Evolutionary conservation across 1,139 yeast genomes (phyloP).

Genomic region (Suhomyces wounanorum): DNA sequence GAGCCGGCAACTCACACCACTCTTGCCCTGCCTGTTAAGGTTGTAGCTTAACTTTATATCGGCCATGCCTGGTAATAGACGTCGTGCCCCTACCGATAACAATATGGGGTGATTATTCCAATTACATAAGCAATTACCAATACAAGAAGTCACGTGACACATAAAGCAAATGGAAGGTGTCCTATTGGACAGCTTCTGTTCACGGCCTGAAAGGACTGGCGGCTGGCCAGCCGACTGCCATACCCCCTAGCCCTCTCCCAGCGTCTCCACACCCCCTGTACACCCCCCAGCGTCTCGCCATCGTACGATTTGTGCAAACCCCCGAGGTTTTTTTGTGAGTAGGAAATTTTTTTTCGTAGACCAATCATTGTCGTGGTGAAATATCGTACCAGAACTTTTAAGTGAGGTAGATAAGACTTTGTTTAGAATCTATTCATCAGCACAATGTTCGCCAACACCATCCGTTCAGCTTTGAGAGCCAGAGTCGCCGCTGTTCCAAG

Average conservation of each 20-base stretch:
- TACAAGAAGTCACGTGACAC: background rate
- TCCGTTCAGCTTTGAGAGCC: constrained; percentile 58
- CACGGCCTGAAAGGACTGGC: background rate
- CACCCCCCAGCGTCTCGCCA: constrained; percentile 1
- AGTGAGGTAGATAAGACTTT: constrained; percentile 10
- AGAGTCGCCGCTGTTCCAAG: constrained; percentile 36
- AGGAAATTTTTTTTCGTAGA: constrained; percentile 11
- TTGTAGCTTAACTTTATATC: background rate
- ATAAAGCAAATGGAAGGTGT: background rate
- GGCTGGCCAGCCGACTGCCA: background rate
- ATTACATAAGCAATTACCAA: background rate
- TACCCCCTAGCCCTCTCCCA: background rate
- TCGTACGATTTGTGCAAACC: constrained; percentile 11
- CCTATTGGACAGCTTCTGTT: background rate
- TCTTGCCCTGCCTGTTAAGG: background rate
- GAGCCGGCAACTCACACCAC: background rate
- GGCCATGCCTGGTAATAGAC: background rate
- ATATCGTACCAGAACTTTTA: constrained; percentile 9
- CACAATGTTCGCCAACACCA: constrained; percentile 48
- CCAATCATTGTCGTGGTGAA: constrained; percentile 15
- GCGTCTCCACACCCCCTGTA: background rate
- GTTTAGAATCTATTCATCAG: constrained; percentile 3
- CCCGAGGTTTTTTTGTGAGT: constrained; percentile 8
- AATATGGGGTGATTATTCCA: background rate
- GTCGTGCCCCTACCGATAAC: background rate